A percentile compares a stretch with the other conserved stretches of the same genome.
Evolutionary conservation across 192 early-diverging fungal genomes (phyloP).

Genomic region (Coemansia sp.): DNA sequence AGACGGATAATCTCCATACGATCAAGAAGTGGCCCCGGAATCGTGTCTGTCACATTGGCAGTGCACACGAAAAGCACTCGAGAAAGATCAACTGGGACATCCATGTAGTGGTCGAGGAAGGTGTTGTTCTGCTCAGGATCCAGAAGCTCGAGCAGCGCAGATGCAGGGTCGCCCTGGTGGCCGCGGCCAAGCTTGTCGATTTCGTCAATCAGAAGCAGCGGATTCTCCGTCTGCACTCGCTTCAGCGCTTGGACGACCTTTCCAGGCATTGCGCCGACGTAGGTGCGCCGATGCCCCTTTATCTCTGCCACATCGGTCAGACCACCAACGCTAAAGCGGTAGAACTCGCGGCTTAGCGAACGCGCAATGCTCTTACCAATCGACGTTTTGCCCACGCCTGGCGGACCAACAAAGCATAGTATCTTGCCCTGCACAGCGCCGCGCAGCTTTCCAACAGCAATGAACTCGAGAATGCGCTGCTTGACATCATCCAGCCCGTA

Average conservation of each 20-base stretch:
- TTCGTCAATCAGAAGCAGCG: constrained; percentile 97
- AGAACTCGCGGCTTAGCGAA: constrained; percentile 92
- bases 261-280: constrained; percentile 99
- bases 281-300: constrained; percentile 98
- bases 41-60: constrained; percentile 95
- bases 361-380: constrained; percentile 98
- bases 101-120: constrained; percentile 99
- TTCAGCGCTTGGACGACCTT: constrained; percentile 99
- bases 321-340: constrained; percentile 95
- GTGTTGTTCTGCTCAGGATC: constrained; percentile 98
- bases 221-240: constrained; percentile 98
- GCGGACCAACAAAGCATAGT: constrained; percentile 97
- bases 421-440: constrained; percentile 99
- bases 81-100: constrained; percentile 96
- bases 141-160: constrained; percentile 91
- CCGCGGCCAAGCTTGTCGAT: constrained; percentile 98
- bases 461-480: constrained; percentile 98
- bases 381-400: constrained; percentile 98
- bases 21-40: constrained; percentile 96
- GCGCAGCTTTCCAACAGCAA: constrained; percentile 94
- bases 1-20: constrained; percentile 98
- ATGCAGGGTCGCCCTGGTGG: constrained; percentile 97
- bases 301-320: constrained; percentile 98
- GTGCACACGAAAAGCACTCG: constrained; percentile 99
- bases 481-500: constrained; percentile 99